Conservation (phyloP, 1,139 yeast species). For the Saccharomycopsis hybrid region DNA sequence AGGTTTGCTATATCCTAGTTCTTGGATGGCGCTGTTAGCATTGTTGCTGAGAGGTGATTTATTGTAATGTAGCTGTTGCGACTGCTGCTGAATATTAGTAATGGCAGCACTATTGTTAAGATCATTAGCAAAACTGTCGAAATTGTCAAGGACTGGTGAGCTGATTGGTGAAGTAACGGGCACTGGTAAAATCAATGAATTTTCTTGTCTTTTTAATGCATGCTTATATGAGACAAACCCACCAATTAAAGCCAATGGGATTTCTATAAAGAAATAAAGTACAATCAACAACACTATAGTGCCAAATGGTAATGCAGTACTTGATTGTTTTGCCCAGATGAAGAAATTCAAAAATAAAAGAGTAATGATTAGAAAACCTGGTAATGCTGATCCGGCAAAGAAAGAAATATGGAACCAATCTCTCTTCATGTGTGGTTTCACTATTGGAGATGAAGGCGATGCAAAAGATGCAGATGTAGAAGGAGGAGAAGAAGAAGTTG, state of each 20-base stretch:
- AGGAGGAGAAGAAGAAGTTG: too few relatives aligned
- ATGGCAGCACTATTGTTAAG: not conserved
- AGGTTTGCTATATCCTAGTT: too few relatives aligned
- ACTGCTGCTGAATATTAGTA: not conserved
- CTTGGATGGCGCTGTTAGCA: too few relatives aligned
- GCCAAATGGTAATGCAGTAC: conserved; percentile 72
- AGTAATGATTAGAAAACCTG: conserved; percentile 48
- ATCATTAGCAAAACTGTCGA: not conserved
- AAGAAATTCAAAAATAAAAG: conserved; percentile 57
- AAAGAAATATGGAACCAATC: conserved; percentile 31
- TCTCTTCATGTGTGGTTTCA: too few relatives aligned
- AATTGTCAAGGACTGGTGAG: not conserved
- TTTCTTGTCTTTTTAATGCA: not conserved
- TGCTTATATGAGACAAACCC: conserved; percentile 51
- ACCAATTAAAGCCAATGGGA: conserved; percentile 72
- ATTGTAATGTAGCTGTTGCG: too few relatives aligned
- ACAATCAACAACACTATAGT: conserved; percentile 54
- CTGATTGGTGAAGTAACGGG: conserved; percentile 19
- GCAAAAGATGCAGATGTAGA: too few relatives aligned
- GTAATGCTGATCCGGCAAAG: conserved; percentile 55
- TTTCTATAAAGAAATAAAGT: conserved; percentile 55
- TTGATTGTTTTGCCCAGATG: conserved; percentile 72
- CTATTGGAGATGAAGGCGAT: too few relatives aligned
- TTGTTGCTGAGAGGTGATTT: too few relatives aligned
- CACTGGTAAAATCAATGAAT: conserved; percentile 10